Base-by-base conservation (phyloP, 805 yeast genomes). In the Candida berthetii region DNA sequence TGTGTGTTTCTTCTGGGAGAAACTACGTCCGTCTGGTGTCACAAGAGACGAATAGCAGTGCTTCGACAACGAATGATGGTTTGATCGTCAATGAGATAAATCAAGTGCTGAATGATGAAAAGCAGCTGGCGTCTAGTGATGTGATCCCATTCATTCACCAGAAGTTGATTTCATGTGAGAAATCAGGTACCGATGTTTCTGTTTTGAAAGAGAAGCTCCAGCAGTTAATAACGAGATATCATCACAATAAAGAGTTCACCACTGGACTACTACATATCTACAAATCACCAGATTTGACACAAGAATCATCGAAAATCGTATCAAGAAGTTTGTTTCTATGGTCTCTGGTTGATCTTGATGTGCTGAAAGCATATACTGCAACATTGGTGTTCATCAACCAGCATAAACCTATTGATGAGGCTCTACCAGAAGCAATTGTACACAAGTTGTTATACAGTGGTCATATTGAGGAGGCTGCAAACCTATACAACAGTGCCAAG, bases 341-440 rank as follows among this genome's bases (percentile, higher is more conserved):
- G 13, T 27, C 29, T 8, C 11, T 18, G 9, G 7, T 17, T 11
- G n/a, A 27, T 8, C 5, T 27, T 27, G 29, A 27, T 13, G n/a
- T 27, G 4, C 8, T 24, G 1, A 37, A 40, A 20, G 53, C 54
- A 10, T 41, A 32, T 25, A 31, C 39, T 1, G 41, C 31, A 14
- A 14, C 47, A 15, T 3, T 39, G 5, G n/a, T 27, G 9, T 4
- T 34, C 4, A 4, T 44, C 1, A 11, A 33, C 13, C 9, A 33
- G 0, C 35, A 37, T 2, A 7, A 28, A 4, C 22, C 34, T 2
- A 16, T 52, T 4, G 34, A 38, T 17, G 29, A 19, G 1, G 15
- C 33, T 7, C 37, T 48, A 2, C 14, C 51, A 8, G 58, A 54
- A 15, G 34, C 50, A 1, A 31, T 48, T 16, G 35, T 54, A 9